These are phyloP conservation scores for Metarhizium brunneum DNA, from an alignment of 2,329 filamentous ascomycete genomes.

Conservation along the genomic window DNA sequence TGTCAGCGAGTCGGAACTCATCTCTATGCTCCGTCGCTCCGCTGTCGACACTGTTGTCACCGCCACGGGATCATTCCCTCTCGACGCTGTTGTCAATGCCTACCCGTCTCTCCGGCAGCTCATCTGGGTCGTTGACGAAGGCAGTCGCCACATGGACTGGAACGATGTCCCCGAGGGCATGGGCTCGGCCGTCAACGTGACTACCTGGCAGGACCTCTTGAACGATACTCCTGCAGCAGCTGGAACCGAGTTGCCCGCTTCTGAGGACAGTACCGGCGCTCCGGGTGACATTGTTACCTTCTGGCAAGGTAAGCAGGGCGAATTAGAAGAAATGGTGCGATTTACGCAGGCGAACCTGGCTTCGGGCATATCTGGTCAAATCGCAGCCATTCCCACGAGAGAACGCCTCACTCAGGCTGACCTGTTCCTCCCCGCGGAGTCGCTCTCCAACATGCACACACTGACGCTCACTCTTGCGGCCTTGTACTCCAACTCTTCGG, in stretches of 20 bases:
- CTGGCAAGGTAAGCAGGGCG: constrained; percentile 47
- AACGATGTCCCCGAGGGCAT: constrained; percentile 74
- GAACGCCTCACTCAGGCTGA: constrained; percentile 69
- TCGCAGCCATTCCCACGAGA: constrained; percentile 63
- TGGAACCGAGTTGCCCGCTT: constrained; percentile 54
- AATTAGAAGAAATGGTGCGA: constrained; percentile 61
- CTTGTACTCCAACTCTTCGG: constrained; percentile 72
- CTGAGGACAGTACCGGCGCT: constrained; percentile 40
- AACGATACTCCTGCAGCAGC: constrained; percentile 54
- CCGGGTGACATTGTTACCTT: constrained; percentile 55
- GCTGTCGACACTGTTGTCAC: constrained; percentile 76
- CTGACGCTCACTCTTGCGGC: constrained; percentile 73
- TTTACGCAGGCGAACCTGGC: constrained; percentile 80
- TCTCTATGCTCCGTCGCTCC: constrained; percentile 62
- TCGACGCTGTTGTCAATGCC: constrained; percentile 59
- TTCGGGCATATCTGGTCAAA: constrained; percentile 72
- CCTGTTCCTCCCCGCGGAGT: constrained; percentile 76
- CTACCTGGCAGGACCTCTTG: constrained; percentile 89
- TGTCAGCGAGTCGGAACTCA: constrained; percentile 57
- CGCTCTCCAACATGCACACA: constrained; percentile 70
- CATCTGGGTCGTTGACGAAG: constrained; percentile 88
- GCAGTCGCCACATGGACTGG: constrained; percentile 91
- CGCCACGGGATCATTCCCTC: constrained; percentile 76
- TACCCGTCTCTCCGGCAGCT: constrained; percentile 67
- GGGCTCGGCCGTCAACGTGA: constrained; percentile 65